Conservation (phyloP, 106 monocot species). For the Triglochin maritima region DNA sequence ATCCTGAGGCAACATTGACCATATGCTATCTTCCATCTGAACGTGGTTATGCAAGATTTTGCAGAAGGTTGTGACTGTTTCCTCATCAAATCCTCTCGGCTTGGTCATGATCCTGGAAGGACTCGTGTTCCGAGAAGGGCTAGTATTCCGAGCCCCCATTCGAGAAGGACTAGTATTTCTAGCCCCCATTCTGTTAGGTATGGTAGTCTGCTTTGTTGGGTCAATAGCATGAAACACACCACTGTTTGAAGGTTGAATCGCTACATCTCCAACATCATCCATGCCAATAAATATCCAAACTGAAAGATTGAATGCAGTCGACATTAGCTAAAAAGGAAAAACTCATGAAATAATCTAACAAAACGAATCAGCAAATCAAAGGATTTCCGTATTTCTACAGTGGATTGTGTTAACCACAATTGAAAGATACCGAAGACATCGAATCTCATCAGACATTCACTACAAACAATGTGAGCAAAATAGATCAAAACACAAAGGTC, state of each 20-base stretch:
- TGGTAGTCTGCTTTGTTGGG: slow-evolving; percentile 1
- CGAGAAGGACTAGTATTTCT: not conserved
- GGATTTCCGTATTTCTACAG: no score
- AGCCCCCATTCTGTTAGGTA: slow-evolving; percentile 7
- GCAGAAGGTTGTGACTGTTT: slow-evolving; percentile 40
- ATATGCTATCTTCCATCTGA: slow-evolving; percentile 58
- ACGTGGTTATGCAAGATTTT: slow-evolving; percentile 45
- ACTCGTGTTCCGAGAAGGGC: slow-evolving; percentile 32
- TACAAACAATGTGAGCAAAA: no score
- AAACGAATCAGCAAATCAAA: no score
- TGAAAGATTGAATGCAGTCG: no score
- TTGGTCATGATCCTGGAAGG: slow-evolving; percentile 58
- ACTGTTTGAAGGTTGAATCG: not conserved
- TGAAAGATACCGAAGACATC: no score
- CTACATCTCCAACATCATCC: slow-evolving; percentile 4
- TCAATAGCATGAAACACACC: slow-evolving; percentile 6
- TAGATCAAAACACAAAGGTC: no score
- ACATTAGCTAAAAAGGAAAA: no score
- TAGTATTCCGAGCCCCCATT: slow-evolving; percentile 2
- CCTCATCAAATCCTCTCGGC: slow-evolving; percentile 74
- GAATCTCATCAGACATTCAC: no score
- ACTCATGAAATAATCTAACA: no score
- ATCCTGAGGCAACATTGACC: slow-evolving; percentile 54
- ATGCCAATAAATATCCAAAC: not conserved
- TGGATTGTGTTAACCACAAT: no score